Conservation (phyloP, 1,139 yeast species). For the Protomyces gravidus region DNA sequence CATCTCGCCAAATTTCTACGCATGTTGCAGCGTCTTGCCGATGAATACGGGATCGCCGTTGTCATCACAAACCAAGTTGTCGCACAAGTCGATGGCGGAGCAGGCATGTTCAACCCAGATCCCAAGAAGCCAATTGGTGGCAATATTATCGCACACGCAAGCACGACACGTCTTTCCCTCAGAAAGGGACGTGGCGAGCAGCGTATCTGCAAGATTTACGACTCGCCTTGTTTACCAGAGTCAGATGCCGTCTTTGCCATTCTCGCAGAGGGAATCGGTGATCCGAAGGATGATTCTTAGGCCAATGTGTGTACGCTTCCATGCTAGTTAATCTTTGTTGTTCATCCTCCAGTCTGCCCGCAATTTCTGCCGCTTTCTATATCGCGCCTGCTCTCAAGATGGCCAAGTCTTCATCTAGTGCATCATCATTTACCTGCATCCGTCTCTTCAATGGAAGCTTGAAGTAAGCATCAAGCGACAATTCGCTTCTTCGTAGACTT, state of each 20-base stretch:
- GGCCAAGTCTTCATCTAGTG: not conserved
- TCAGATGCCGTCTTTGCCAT: constrained; percentile 93
- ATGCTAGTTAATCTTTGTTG: not conserved
- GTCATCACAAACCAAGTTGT: constrained; percentile 98
- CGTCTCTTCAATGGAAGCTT: not conserved
- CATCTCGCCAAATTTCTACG: constrained; percentile 93
- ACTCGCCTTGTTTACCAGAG: constrained; percentile 93
- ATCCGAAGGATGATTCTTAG: constrained; percentile 52
- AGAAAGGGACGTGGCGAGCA: constrained; percentile 89
- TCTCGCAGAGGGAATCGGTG: constrained; percentile 95
- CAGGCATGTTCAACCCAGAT: constrained; percentile 81
- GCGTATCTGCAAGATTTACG: constrained; percentile 88
- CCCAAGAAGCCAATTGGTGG: constrained; percentile 99
- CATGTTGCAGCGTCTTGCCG: constrained; percentile 85
- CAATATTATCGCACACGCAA: constrained; percentile 92
- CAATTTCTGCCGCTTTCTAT: not conserved
- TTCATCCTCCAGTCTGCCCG: not conserved
- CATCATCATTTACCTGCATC: not conserved
- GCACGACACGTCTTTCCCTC: constrained; percentile 85
- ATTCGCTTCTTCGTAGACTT: not conserved
- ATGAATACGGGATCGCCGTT: constrained; percentile 96
- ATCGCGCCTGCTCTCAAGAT: not conserved
- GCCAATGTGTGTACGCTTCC: too few species aligned
- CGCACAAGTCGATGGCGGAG: constrained; percentile 89
- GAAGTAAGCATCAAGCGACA: not conserved